Evolutionary conservation across 352 stramenopile genomes (phyloP).

Genomic region (Phytophthora pseudosyringae): DNA sequence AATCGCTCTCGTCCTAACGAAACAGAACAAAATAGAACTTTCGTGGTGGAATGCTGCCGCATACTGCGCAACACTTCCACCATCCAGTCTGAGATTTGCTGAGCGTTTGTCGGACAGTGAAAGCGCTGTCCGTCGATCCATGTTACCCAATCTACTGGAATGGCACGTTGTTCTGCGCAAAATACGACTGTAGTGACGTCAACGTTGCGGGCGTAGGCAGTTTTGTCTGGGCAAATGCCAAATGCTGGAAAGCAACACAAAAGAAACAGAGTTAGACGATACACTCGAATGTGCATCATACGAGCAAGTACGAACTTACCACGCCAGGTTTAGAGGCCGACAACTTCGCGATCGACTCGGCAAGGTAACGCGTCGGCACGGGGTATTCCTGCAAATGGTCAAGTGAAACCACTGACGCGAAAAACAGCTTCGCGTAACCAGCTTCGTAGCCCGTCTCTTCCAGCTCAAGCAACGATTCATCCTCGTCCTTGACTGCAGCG

Average conservation of each 20-base stretch:
- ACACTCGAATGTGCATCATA: neutral
- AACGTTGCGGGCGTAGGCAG: constrained; percentile 42
- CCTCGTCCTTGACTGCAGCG: constrained; percentile 67
- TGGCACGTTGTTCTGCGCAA: constrained; percentile 65
- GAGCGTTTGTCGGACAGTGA: constrained; percentile 11
- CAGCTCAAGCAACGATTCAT: constrained; percentile 82
- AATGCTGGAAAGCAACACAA: constrained; percentile 48
- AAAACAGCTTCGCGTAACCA: constrained; percentile 94
- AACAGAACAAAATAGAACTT: constrained; percentile 34
- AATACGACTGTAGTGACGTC: constrained; percentile 58
- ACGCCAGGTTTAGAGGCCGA: constrained; percentile 69
- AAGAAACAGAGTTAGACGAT: constrained; percentile 28
- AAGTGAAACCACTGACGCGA: constrained; percentile 83
- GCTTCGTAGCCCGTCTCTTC: constrained; percentile 93
- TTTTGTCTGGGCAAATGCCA: constrained; percentile 52
- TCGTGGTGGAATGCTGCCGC: constrained; percentile 24
- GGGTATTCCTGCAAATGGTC: constrained; percentile 90
- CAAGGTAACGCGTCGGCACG: constrained; percentile 61
- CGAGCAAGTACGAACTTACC: constrained; percentile 44
- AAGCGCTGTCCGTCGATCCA: constrained; percentile 25
- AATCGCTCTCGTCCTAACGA: constrained; percentile 18
- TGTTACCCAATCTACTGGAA: constrained; percentile 60
- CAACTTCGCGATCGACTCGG: constrained; percentile 69
- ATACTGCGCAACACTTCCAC: constrained; percentile 19
- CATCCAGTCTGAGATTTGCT: constrained; percentile 17